Base-by-base conservation (phyloP, 2,329 filamentous ascomycete species). In the Microthyrium microscopicum region DNA sequence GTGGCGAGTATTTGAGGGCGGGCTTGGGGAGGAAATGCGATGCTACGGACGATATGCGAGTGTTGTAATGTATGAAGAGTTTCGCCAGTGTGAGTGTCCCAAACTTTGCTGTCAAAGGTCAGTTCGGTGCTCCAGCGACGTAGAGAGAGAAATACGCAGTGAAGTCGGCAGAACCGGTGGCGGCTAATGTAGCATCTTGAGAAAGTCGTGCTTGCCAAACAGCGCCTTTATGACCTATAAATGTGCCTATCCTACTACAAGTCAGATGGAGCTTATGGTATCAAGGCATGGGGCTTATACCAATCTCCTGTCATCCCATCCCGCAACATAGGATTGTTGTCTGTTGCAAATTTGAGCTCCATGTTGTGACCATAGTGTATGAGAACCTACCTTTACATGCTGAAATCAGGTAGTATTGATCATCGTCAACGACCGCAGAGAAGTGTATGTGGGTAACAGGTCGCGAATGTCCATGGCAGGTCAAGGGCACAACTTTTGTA, bases 311-410 rank as follows among this genome's bases (percentile, higher is more conserved):
- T 98, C 40, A 91, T 70, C 41, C 89, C 89, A 60, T 95, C 83
- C 43, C 89, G 81, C 46, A 98, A 77, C 85, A 95, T 95, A 32
- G 89, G 89, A 54, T 95, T 95, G 50, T 87, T 87, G 64, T 98
- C 89, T 85, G 54, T 35, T 38, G 39, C 46, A 46, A 26, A 42
- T 43, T 29, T 34, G 20, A 28, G 16, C 27, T 26, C 18, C 13
- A 15, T 12, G 31, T 31, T 21, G 34, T 12, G 6, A 15, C n/a
- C n/a, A 20, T 11, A 27, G 24, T 12, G 6, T 27, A 29, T 21
- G 19, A 26, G n/a, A n/a, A n/a, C n/a, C n/a, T n/a, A 82, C 78
- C 78, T 66, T 92, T 92, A 65, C 83, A 89, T 43, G 85, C 84
- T 18, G 85, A 93, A 42, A 94, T 85, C 50, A 94, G 67, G 54